Evolutionary conservation across 2,329 filamentous ascomycete species (phyloP).

Genomic region (Sporothrix humicola): DNA sequence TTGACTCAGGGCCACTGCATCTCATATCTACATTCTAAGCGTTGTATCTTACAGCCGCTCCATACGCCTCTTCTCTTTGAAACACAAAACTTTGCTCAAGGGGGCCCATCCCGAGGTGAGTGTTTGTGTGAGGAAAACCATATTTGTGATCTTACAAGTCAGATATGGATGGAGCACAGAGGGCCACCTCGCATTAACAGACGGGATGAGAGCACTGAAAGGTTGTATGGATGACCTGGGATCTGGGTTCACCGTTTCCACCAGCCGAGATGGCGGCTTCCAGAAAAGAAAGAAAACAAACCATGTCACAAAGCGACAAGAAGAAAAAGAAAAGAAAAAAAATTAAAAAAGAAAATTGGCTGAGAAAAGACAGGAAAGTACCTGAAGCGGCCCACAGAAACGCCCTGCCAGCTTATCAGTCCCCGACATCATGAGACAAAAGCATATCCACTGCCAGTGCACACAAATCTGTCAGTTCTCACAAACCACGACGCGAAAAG

Average conservation of each 20-base stretch:
- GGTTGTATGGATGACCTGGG: constrained; percentile 6
- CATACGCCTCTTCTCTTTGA: constrained; percentile 4
- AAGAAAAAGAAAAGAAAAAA: neutral
- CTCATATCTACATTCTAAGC: too few relatives aligned
- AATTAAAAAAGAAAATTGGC: neutral
- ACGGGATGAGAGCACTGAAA: neutral
- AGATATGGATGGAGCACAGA: neutral
- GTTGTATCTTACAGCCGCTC: neutral
- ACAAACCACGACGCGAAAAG: neutral
- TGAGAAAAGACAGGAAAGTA: neutral
- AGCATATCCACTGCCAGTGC: neutral
- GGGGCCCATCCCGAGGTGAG: neutral
- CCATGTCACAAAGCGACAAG: neutral
- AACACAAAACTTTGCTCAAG: constrained; percentile 17
- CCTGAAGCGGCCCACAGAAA: neutral
- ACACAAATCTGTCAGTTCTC: neutral
- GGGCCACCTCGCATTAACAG: neutral
- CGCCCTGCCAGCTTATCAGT: neutral
- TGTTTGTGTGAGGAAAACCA: neutral
- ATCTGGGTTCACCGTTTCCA: constrained; percentile 13
- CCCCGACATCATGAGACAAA: constrained; percentile 4
- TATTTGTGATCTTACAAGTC: too few relatives aligned
- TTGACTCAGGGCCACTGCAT: too few relatives aligned
- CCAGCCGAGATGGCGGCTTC: neutral
- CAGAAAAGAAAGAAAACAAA: neutral